Evolutionary conservation across 1,284 basidiomycete species (phyloP), one percentile per base, ranked within the genome.

Genomic region (Papiliotrema fonsecae): DNA sequence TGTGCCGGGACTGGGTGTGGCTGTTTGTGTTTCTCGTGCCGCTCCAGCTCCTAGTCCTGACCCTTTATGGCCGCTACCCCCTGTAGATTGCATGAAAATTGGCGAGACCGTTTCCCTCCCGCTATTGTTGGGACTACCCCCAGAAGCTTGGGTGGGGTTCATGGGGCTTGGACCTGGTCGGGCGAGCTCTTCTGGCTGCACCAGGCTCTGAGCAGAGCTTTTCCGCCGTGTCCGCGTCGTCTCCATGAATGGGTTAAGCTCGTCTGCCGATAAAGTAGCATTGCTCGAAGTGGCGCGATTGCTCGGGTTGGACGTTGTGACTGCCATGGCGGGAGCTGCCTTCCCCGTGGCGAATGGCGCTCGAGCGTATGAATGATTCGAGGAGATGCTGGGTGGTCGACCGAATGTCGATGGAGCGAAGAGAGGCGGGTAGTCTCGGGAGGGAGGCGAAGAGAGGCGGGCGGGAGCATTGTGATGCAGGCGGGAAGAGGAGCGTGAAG

Each of bases 321-420:
- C 54, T 2, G 67, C 61, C 42, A 64, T 63, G 1, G 66, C 63
- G 1, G 67, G 65, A 0, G 61, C 60, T 0, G 54, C 54, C 35
- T 60, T 60, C 18, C 38, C 51, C 5, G 50, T 40, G 1, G 55
- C 39, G 2, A 64, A 52, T 6, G 61, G 50, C 5, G 61, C 35
- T 3, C 53, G 56, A 1, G 58, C 54, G 36, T 56, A 58, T 5
- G 61, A 61, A 11, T 54, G 49, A 7, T 45, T 27, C 6, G 60
- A 65, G 2, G 66, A 61, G 16, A 64, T 57, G 6, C 57, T 59
- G 6, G 60, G 43, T 6, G 66, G 60, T 2, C 69, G 56, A 19
- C 44, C 57, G 16, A 51, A 18, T 6, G 59, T 54, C 1, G 53
- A 55, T 10, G 49, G 60, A 11, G 36, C 42, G 32, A 57, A 62